These are phyloP conservation scores for Dactylis glomerata DNA, from an alignment of 176 grass and related monocot genomes.

Conservation along the genomic window DNA sequence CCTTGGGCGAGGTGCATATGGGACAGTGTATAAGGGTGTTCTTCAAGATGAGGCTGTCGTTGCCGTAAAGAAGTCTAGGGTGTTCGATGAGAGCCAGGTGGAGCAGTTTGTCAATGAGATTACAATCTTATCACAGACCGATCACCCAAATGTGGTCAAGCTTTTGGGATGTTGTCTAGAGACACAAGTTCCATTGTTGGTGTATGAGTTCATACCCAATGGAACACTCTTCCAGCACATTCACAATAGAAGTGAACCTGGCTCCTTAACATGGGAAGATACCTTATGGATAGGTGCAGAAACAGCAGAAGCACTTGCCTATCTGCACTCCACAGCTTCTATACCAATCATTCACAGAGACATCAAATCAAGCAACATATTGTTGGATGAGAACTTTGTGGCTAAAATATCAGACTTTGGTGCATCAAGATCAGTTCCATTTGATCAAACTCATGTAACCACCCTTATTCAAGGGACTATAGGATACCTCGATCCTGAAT, in stretches of 20 bases:
- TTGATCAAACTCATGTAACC: constrained; percentile 55
- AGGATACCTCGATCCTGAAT: constrained; percentile 62
- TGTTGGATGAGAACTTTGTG: constrained; percentile 44
- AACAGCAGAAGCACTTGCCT: constrained; percentile 39
- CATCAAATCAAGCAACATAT: constrained; percentile 58
- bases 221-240: constrained; percentile 59
- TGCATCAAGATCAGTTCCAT: constrained; percentile 50
- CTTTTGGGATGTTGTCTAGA: constrained; percentile 58
- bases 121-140: not conserved
- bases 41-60: constrained; percentile 22
- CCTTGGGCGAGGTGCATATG: constrained; percentile 46
- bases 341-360: constrained; percentile 57
- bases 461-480: constrained; percentile 61
- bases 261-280: constrained; percentile 37
- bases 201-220: constrained; percentile 65
- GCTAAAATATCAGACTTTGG: constrained; percentile 65
- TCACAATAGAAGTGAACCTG: constrained; percentile 1
- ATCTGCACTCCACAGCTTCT: constrained; percentile 40
- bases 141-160: constrained; percentile 56
- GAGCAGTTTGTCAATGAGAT: constrained; percentile 17
- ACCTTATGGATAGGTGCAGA: constrained; percentile 40
- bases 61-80: constrained; percentile 55
- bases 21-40: constrained; percentile 52
- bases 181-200: constrained; percentile 38
- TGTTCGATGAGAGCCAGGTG: constrained; percentile 37